A percentile compares a stretch with the other conserved stretches of the same genome.
These are phyloP conservation scores for Cystoisospora suis DNA, from an alignment of 169 alveolate species.

Conservation along the genomic window DNA sequence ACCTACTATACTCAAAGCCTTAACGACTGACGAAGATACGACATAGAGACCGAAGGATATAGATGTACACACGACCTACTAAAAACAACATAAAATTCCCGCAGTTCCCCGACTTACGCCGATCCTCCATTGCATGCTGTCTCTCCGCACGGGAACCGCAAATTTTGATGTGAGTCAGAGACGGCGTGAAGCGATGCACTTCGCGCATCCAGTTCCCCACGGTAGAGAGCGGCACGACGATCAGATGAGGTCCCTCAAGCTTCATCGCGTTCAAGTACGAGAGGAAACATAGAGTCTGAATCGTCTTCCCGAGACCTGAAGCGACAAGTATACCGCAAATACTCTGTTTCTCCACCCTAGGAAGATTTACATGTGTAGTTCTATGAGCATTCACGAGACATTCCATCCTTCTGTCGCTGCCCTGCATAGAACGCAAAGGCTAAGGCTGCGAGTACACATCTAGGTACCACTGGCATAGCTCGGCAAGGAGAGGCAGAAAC, in stretches of 20 bases:
- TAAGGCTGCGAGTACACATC: too few relatives aligned
- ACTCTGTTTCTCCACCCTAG: background rate
- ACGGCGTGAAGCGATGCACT: conserved; percentile 88
- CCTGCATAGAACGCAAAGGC: too few relatives aligned
- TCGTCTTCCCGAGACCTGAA: conserved; percentile 89
- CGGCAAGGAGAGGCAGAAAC: too few relatives aligned
- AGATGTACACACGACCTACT: too few relatives aligned
- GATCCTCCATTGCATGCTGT: conserved; percentile 81
- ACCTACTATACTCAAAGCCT: too few relatives aligned
- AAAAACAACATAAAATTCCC: too few relatives aligned
- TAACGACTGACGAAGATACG: too few relatives aligned
- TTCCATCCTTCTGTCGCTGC: too few relatives aligned
- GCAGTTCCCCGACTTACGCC: conserved; percentile 54
- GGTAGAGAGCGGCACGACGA: conserved; percentile 94
- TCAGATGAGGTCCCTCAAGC: conserved; percentile 92
- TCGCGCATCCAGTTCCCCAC: conserved; percentile 97
- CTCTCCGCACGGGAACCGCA: conserved; percentile 89
- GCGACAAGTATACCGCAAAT: background rate
- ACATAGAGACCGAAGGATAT: too few relatives aligned
- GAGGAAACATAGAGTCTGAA: conserved; percentile 88
- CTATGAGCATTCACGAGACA: too few relatives aligned
- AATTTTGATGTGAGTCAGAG: conserved; percentile 84
- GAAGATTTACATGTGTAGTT: too few relatives aligned
- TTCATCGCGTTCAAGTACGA: conserved; percentile 82
- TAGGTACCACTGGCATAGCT: too few relatives aligned